phyloP scores from a whole-genome alignment of 169 alveolate genomes.

The Perkinsus marinus region DNA sequence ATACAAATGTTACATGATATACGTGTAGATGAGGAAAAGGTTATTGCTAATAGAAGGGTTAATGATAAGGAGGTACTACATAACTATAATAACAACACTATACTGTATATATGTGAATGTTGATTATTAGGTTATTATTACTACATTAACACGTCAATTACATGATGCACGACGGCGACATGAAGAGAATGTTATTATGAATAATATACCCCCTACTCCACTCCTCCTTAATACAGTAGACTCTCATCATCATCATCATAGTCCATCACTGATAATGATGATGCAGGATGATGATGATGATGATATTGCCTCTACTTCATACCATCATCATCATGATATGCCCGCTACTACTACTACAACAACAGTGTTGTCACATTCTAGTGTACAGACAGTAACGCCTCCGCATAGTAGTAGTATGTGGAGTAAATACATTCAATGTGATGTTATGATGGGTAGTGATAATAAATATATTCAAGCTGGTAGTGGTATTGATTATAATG shows the following conservation, averaged over 20 bases:
- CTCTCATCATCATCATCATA: not conserved
- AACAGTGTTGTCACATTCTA: not conserved
- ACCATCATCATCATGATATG: no score
- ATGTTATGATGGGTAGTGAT: not conserved
- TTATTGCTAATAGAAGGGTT: not conserved
- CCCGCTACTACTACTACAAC: not conserved
- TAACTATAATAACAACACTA: not conserved
- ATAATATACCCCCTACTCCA: not conserved
- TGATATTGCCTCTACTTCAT: not conserved
- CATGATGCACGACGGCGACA: not conserved
- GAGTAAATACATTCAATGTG: not conserved
- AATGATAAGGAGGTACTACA: not conserved
- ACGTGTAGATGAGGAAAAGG: not conserved
- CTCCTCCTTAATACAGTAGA: not conserved
- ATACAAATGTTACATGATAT: not conserved
- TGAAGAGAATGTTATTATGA: no score
- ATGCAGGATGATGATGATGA: not conserved
- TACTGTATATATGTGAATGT: not conserved
- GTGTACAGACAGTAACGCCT: not conserved
- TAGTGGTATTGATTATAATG: not conserved
- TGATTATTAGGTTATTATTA: not conserved
- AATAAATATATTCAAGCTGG: not conserved
- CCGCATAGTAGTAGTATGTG: not conserved
- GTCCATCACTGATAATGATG: not conserved
- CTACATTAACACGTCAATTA: not conserved